Conservation (phyloP, 2,329 filamentous ascomycete species). For the Fusarium succisae region DNA sequence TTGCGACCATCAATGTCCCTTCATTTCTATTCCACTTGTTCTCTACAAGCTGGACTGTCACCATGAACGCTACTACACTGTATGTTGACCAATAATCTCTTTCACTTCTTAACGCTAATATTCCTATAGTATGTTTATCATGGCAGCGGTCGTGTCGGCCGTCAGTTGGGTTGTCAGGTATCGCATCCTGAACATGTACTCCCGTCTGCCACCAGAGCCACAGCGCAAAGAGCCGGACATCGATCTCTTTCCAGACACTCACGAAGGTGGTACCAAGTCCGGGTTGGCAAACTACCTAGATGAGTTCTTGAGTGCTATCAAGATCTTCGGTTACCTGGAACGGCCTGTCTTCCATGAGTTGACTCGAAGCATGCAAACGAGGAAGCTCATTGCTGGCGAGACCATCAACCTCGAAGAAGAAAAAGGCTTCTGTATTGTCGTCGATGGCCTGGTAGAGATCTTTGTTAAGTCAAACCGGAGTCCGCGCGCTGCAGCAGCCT, state of each 20-base stretch:
- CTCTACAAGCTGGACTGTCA: constrained; percentile 93
- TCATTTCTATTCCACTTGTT: constrained; percentile 90
- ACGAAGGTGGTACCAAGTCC: constrained; percentile 88
- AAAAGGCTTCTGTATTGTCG: constrained; percentile 96
- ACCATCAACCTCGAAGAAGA: constrained; percentile 96
- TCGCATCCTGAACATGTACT: constrained; percentile 96
- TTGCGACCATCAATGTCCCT: constrained; percentile 88
- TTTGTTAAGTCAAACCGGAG: constrained; percentile 89
- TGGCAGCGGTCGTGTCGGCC: constrained; percentile 80
- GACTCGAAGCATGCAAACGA: constrained; percentile 96
- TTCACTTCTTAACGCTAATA: constrained; percentile 18
- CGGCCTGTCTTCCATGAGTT: constrained; percentile 97
- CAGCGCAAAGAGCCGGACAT: constrained; percentile 96
- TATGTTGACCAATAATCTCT: constrained; percentile 55
- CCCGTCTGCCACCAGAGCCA: constrained; percentile 89
- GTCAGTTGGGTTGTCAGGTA: constrained; percentile 95
- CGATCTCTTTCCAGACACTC: constrained; percentile 92
- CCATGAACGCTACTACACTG: constrained; percentile 98
- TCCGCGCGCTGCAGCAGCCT: constrained; percentile 48
- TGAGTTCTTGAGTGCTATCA: constrained; percentile 98
- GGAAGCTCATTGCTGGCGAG: constrained; percentile 94
- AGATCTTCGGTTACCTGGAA: constrained; percentile 97
- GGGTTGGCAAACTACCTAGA: constrained; percentile 96
- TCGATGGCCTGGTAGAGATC: constrained; percentile 95
- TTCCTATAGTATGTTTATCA: constrained; percentile 73